These are phyloP conservation scores for Flaveria ramosissima DNA, from an alignment of 129 eudicot species.

Conservation along the genomic window DNA sequence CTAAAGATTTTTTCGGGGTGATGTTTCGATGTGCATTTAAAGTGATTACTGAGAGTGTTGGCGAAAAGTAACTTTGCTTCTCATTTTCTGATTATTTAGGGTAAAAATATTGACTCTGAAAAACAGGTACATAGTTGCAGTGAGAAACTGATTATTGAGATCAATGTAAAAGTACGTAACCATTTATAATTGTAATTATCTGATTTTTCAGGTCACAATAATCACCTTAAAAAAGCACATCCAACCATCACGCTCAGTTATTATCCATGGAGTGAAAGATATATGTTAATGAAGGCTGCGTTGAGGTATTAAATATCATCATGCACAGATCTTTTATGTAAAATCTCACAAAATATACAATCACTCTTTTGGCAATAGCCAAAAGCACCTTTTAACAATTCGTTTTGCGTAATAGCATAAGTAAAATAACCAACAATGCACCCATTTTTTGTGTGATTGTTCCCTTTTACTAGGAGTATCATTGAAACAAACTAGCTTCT, in stretches of 20 bases:
- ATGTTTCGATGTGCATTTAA: neutral
- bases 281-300: neutral
- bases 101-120: neutral
- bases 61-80: neutral
- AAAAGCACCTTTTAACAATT: neutral
- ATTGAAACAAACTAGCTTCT: neutral
- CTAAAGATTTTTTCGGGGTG: neutral
- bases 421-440: neutral
- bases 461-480: neutral
- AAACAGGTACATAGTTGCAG: slow-evolving; percentile 2
- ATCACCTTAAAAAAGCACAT: neutral
- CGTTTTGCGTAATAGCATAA: neutral
- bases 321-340: neutral
- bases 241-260: neutral
- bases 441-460: no score
- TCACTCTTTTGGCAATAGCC: neutral
- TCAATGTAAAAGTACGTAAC: neutral
- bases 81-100: neutral
- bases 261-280: neutral
- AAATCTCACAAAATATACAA: slow-evolving; percentile 1
- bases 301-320: neutral
- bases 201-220: neutral
- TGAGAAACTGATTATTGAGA: slow-evolving; percentile 5
- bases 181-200: neutral
- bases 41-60: neutral